phyloP scores from a whole-genome alignment of 2,329 filamentous ascomycete genomes.

The Keithomyces neogunnii region DNA sequence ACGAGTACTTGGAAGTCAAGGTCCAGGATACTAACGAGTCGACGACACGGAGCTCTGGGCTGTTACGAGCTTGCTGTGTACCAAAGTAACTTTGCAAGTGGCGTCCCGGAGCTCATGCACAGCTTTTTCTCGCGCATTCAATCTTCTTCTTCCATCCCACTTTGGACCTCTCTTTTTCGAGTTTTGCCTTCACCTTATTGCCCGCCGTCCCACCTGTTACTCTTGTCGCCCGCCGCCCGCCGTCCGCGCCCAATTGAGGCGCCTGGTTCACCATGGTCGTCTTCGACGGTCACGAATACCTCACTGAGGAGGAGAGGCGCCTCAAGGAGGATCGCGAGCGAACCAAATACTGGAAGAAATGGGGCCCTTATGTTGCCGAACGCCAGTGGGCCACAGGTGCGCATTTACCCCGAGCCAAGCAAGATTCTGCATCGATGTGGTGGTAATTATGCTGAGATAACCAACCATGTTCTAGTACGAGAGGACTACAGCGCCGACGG shows the following conservation, averaged over 20 bases:
- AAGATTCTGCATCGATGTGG: background rate
- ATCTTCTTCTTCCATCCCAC: too few relatives aligned
- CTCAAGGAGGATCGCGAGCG: constrained; percentile 78
- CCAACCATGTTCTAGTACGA: constrained; percentile 43
- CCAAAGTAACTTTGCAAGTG: too few relatives aligned
- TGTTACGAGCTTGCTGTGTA: too few relatives aligned
- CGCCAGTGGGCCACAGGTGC: constrained; percentile 90
- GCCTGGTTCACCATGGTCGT: constrained; percentile 61
- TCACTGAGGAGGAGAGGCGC: constrained; percentile 84
- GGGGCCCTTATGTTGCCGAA: constrained; percentile 90
- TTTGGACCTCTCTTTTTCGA: background rate
- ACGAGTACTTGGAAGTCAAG: too few relatives aligned
- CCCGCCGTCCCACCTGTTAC: background rate
- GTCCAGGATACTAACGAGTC: too few relatives aligned
- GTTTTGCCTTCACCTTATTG: background rate
- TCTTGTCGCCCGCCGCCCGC: background rate
- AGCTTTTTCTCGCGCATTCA: too few relatives aligned
- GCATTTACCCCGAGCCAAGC: constrained; percentile 17
- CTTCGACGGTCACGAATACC: constrained; percentile 78
- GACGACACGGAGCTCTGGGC: too few relatives aligned
- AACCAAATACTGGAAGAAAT: constrained; percentile 95
- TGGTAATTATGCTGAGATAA: constrained; percentile 11
- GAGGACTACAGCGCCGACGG: constrained; percentile 88
- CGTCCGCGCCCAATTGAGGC: background rate
- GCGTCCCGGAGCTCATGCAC: too few relatives aligned